Base-by-base conservation (phyloP, 1,284 basidiomycete species). In the Leccinum fallax region DNA sequence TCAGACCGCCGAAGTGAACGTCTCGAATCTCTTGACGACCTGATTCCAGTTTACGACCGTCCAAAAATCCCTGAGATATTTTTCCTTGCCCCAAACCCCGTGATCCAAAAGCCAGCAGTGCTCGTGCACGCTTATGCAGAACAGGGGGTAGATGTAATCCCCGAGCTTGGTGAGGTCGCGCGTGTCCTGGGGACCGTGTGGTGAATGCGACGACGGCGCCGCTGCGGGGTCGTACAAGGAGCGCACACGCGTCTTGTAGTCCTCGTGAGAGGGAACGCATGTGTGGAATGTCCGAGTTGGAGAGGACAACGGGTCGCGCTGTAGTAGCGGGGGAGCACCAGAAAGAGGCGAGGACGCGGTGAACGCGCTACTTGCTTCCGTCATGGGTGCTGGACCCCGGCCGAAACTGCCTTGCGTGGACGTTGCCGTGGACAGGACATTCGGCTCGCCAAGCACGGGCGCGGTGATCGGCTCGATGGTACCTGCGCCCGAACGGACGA, bases 11-110 rank as follows among this genome's bases (percentile, higher is more conserved):
- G 56, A 16, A 21, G 63, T 61, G 21, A 69, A 74, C 0, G 61
- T 70, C 54, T 76, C 66, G 28, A 74, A 74, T 53, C 74, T 52
- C 13, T 74, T 64, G 70, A 79, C 80, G 62, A 93, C 85, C 73
- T 85, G 87, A 58, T 79, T 74, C 97, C 97, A 99, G 78, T 99
- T 85, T 63, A 99, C 77, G 55, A 89, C 90, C 40, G 83, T 83
- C 92, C 95, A 98, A 81, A 97, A 98, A 71, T 91, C 85, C 71
- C 85, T 87, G 69, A 97, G 79, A 82, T 97, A 99, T 73, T 87
- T 83, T 73, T 95, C 93, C 79, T 94, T 95, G 48, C 94, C 95
- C 93, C 94, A 97, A 16, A 99, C 87, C 11, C 97, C 97, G 71
- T 94, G 96, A 63, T 90, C 90, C 55, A 92, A 89, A 68, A 99